Conservation (phyloP, 495 filamentous ascomycete genomes). For the Polyplosphaeria fusca region DNA sequence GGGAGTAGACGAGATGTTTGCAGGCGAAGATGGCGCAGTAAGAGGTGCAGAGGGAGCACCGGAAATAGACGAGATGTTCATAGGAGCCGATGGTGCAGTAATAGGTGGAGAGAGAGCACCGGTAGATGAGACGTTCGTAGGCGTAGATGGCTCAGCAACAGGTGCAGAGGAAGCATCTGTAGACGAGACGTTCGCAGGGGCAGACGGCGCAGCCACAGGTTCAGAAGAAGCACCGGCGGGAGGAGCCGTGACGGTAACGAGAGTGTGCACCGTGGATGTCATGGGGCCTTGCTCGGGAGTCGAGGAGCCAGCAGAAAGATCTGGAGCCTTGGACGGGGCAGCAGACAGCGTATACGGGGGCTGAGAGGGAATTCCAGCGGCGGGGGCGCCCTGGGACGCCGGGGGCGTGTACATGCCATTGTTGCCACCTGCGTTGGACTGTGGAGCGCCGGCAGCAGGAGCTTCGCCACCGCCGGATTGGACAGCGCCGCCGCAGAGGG, state of each 20-base stretch:
- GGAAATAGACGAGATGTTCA: slow-evolving; percentile 17
- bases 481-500: slow-evolving; percentile 11
- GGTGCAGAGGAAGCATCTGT: slow-evolving; percentile 19
- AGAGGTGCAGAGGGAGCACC: slow-evolving; percentile 4
- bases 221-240: neutral
- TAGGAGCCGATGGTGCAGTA: too few relatives aligned
- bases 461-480: neutral
- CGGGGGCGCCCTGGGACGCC: slow-evolving; percentile 2
- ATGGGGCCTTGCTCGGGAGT: neutral
- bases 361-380: neutral
- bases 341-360: slow-evolving; percentile 1
- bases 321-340: neutral
- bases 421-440: slow-evolving; percentile 3
- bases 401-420: neutral
- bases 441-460: slow-evolving; percentile 2
- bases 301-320: too few relatives aligned
- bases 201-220: neutral
- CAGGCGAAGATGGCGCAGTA: too few relatives aligned
- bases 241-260: slow-evolving; percentile 4
- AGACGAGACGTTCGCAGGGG: slow-evolving; percentile 16
- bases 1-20: slow-evolving; percentile 21
- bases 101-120: slow-evolving; percentile 1
- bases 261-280: neutral
- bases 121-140: slow-evolving; percentile 15
- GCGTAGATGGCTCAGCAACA: slow-evolving; percentile 7